Percentiles rank a stretch among this genome's conserved stretches.
Conservation (phyloP, 108 stramenopile genomes). For the Pinguiococcus pyrenoidosus region DNA sequence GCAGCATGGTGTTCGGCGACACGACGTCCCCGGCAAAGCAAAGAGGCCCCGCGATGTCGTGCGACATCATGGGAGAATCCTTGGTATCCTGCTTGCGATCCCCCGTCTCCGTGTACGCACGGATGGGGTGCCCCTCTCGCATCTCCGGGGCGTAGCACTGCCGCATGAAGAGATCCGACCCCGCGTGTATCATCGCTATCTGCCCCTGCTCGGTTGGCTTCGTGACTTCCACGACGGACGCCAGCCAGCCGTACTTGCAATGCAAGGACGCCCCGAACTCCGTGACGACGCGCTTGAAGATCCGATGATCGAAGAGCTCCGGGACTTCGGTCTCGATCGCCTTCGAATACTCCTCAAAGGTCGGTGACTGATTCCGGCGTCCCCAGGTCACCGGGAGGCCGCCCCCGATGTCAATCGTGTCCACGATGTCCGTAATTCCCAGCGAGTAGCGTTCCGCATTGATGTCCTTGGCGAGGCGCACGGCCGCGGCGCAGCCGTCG, state of each 20-base stretch:
- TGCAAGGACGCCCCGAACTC: conserved; percentile 14
- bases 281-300: conserved; percentile 11
- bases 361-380: not conserved
- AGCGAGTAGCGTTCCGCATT: not conserved
- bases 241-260: conserved; percentile 4
- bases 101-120: not conserved
- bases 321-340: conserved; percentile 1
- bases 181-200: conserved; percentile 18
- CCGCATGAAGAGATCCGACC: conserved; percentile 22
- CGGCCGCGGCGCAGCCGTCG: conserved; percentile 3
- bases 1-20: not conserved
- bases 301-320: not conserved
- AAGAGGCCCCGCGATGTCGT: conserved; percentile 23
- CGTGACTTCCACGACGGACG: conserved; percentile 4
- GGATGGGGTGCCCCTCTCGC: not conserved
- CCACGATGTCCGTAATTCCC: no score
- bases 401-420: conserved; percentile 20
- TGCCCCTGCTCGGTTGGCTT: conserved; percentile 5
- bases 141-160: conserved; percentile 15
- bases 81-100: not conserved
- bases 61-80: not conserved
- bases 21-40: conserved; percentile 23
- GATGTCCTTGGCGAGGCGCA: conserved; percentile 9
- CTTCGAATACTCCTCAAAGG: conserved; percentile 10
- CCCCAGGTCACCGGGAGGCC: conserved; percentile 18